Conservation (phyloP, 2,329 filamentous ascomycete species). For the Botryosphaeria agaves region DNA sequence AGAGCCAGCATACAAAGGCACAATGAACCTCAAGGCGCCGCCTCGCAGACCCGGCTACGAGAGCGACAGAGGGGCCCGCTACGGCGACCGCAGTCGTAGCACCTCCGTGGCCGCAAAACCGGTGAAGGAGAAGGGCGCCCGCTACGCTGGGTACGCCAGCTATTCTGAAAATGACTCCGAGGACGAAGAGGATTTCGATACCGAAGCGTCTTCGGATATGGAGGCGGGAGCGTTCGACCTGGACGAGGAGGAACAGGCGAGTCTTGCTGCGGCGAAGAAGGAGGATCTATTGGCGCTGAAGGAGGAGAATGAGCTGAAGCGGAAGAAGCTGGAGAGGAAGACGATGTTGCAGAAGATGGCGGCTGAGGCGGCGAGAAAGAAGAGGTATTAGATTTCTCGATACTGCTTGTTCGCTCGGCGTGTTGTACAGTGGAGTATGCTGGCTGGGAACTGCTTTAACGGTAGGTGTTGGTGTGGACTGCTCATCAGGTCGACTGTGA, state of each 20-base stretch:
- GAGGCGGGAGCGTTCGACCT: slow-evolving; percentile 60
- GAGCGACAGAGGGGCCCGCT: slow-evolving; percentile 4
- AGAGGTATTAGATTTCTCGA: too few relatives aligned
- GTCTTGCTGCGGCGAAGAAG: slow-evolving; percentile 42
- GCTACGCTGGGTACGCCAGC: slow-evolving; percentile 18
- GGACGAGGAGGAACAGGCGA: slow-evolving; percentile 50
- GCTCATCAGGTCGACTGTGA: too few relatives aligned
- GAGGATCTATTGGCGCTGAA: slow-evolving; percentile 51
- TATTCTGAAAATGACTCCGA: slow-evolving; percentile 23
- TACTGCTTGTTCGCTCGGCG: too few relatives aligned
- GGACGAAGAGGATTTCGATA: slow-evolving; percentile 44
- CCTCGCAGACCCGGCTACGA: slow-evolving; percentile 8
- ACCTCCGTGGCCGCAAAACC: slow-evolving; percentile 12
- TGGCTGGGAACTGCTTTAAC: too few relatives aligned
- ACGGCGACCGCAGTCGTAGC: slow-evolving; percentile 8
- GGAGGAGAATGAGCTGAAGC: slow-evolving; percentile 43
- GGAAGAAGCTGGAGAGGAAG: slow-evolving; percentile 40
- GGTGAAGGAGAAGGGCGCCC: slow-evolving; percentile 16
- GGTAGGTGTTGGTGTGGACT: too few relatives aligned
- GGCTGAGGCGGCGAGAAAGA: slow-evolving; percentile 13
- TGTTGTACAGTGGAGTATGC: too few relatives aligned
- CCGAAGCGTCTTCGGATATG: slow-evolving; percentile 59
- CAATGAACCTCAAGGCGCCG: slow-evolving; percentile 23
- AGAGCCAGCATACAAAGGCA: slow-evolving; percentile 23
- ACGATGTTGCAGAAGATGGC: slow-evolving; percentile 18